Evolutionary conservation across 2,329 filamentous ascomycete species (phyloP).

Genomic region (Diaporthe citri): DNA sequence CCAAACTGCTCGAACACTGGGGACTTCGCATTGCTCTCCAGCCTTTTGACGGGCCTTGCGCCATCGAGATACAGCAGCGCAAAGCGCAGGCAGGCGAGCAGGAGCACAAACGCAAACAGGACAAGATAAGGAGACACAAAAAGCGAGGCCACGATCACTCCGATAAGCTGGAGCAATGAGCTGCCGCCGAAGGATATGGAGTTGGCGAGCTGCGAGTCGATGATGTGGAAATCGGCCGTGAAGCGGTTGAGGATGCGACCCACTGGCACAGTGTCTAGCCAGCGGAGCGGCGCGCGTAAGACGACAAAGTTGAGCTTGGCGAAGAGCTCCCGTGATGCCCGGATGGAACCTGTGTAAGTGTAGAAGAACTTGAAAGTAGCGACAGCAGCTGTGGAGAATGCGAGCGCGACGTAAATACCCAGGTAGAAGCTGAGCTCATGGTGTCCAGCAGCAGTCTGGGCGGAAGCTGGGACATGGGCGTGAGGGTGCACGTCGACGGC

Average conservation of each 20-base stretch:
- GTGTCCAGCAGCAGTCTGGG: slow-evolving; percentile 43
- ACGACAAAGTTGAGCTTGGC: slow-evolving; percentile 75
- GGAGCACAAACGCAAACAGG: slow-evolving; percentile 68
- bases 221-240: slow-evolving; percentile 80
- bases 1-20: slow-evolving; percentile 87
- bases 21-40: slow-evolving; percentile 82
- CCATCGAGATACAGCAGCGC: slow-evolving; percentile 75
- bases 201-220: slow-evolving; percentile 76
- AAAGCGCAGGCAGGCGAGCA: slow-evolving; percentile 69
- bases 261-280: slow-evolving; percentile 84
- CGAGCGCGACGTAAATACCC: slow-evolving; percentile 74
- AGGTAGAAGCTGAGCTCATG: slow-evolving; percentile 73
- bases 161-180: slow-evolving; percentile 72
- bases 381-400: slow-evolving; percentile 67
- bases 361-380: slow-evolving; percentile 74
- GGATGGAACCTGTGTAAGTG: slow-evolving; percentile 74
- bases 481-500: slow-evolving; percentile 55
- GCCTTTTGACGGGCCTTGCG: slow-evolving; percentile 80
- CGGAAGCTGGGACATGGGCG: slow-evolving; percentile 43
- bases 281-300: slow-evolving; percentile 79
- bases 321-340: slow-evolving; percentile 78
- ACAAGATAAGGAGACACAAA: slow-evolving; percentile 78
- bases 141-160: slow-evolving; percentile 75
- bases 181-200: slow-evolving; percentile 72
- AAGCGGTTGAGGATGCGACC: slow-evolving; percentile 84